phyloP scores from a whole-genome alignment of 2,329 filamentous ascomycete genomes.

The Phyllosticta ampelicida region DNA sequence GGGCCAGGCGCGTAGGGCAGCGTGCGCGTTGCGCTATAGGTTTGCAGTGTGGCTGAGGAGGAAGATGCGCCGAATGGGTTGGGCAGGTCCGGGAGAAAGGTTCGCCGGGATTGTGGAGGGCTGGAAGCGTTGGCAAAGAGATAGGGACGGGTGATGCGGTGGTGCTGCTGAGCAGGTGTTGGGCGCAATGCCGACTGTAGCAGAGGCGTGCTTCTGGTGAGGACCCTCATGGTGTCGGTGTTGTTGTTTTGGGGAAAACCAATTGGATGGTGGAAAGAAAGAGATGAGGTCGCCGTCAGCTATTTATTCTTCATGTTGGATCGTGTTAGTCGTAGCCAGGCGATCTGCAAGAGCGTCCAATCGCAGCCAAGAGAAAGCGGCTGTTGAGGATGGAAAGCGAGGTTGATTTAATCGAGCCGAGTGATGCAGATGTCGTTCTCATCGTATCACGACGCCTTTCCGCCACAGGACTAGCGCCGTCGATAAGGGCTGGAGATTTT shows the following conservation, averaged over 20 bases:
- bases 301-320: constrained; percentile 4
- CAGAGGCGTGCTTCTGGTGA: constrained; percentile 20
- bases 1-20: constrained; percentile 61
- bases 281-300: background rate
- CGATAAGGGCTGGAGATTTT: constrained; percentile 4
- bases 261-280: background rate
- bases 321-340: background rate
- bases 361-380: background rate
- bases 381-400: background rate
- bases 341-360: background rate
- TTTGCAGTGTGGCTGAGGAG: constrained; percentile 39
- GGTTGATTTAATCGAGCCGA: background rate
- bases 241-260: background rate
- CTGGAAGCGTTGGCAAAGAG: constrained; percentile 8
- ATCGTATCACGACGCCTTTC: background rate
- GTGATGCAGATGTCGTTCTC: background rate
- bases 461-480: background rate
- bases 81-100: constrained; percentile 25
- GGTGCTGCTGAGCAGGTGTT: constrained; percentile 15
- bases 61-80: constrained; percentile 37
- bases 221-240: constrained; percentile 17
- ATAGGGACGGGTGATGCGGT: background rate
- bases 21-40: constrained; percentile 60
- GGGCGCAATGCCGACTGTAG: constrained; percentile 20
- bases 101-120: constrained; percentile 22